Evolutionary conservation across 1,139 yeast genomes (phyloP).

Genomic region (Pichia terricola): DNA sequence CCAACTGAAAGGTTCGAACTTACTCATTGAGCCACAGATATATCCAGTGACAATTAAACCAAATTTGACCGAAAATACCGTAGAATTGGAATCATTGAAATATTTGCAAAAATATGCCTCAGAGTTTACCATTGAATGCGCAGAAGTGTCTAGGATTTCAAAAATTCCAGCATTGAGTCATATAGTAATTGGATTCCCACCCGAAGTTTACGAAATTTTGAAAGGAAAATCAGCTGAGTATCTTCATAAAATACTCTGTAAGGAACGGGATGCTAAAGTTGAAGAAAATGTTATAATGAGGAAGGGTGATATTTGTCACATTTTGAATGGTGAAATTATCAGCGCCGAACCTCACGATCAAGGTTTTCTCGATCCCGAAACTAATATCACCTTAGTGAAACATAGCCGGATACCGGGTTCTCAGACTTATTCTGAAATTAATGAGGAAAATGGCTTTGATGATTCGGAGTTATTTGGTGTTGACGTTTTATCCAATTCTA

Average conservation of each 20-base stretch:
- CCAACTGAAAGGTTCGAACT: constrained; percentile 37
- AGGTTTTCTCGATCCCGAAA: constrained; percentile 38
- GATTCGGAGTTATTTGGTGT: constrained; percentile 13
- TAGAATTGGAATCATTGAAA: constrained; percentile 33
- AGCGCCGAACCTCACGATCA: constrained; percentile 70
- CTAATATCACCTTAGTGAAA: constrained; percentile 47
- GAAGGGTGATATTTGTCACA: constrained; percentile 22
- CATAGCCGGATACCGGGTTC: too few relatives aligned
- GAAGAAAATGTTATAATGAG: constrained; percentile 28
- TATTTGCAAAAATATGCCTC: constrained; percentile 28
- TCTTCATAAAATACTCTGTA: constrained; percentile 23
- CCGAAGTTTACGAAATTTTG: constrained; percentile 33
- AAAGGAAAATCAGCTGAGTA: constrained; percentile 27
- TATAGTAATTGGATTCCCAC: constrained; percentile 33
- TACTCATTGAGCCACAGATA: constrained; percentile 30
- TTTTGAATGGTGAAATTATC: constrained; percentile 41
- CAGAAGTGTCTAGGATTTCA: constrained; percentile 13
- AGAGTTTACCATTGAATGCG: constrained; percentile 21
- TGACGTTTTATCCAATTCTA: constrained; percentile 1
- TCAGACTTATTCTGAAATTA: background rate
- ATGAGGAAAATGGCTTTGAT: background rate
- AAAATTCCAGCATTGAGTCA: constrained; percentile 14
- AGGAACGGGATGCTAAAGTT: constrained; percentile 29
- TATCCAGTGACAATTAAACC: constrained; percentile 31
- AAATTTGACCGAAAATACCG: constrained; percentile 21